Evolutionary conservation across 495 filamentous ascomycete species (phyloP), one percentile per base, ranked within the genome.

Genomic region (Talaromyces wortmannii): DNA sequence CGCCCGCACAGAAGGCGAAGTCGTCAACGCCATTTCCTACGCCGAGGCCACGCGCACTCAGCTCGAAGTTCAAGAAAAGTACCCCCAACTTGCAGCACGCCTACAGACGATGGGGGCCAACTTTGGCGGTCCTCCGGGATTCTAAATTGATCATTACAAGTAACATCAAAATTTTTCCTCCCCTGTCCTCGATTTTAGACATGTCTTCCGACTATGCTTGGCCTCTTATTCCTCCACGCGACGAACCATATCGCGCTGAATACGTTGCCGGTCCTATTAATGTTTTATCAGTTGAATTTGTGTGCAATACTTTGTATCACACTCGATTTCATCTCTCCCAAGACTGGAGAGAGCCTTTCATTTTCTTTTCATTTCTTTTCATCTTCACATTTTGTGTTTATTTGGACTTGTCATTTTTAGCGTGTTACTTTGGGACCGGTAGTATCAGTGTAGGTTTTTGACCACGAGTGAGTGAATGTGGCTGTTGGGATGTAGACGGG

Each of bases 41-140:
- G 94, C 94, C 12, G 94, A 99, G 71, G 94, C 95, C 17, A 97
- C 94, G 48, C 80, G 95, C 57, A 97, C 95, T 53, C 94, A 99
- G 73, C 79, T 99, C 42, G 89, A 97, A 76, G 94, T 98, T 13
- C 92, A 97, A 74, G 89, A 97, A 75, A 95, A 96, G 72, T 97
- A 98, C 65, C 94, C 94, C n/a, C 85, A 95, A 69, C 83, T 98
- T 31, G 90, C 91, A 11, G 85, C 77, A 52, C 86, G 89, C 62
- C 80, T 98, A 53, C 85, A 89, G 55, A 81, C 85, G 45, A 90
- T 95, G 84, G 83, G 83, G 30, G 75, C 73, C 50, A 69, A 67
- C 48, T 59, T 75, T 23, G 70, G 69, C 50, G 71, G 63, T 32
- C 65, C 67, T 54, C 60, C 56, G 55, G 66, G 57, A 30, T 31